These are phyloP conservation scores for Gossypium ekmanianum DNA, from an alignment of 345 rosid genomes.

Conservation along the genomic window DNA sequence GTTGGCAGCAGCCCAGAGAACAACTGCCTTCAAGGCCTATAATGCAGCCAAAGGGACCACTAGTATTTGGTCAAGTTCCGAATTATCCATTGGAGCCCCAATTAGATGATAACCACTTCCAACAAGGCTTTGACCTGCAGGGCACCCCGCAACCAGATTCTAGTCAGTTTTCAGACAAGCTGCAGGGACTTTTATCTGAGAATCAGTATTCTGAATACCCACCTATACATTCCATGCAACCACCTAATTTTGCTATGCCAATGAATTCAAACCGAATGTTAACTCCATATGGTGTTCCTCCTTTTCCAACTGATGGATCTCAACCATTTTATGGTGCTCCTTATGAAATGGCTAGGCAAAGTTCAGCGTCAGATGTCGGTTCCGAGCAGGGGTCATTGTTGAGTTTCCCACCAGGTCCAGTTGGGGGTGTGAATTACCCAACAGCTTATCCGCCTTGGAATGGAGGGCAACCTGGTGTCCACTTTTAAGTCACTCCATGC, in stretches of 20 bases:
- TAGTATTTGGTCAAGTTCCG: conserved; percentile 53
- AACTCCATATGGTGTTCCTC: conserved; percentile 57
- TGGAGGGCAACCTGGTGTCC: conserved; percentile 34
- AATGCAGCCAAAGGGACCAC: conserved; percentile 42
- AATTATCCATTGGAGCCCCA: conserved; percentile 43
- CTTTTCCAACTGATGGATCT: conserved; percentile 62
- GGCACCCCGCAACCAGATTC: conserved; percentile 46
- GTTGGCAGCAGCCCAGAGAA: conserved; percentile 48
- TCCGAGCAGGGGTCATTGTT: conserved; percentile 66
- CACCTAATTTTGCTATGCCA: conserved; percentile 56
- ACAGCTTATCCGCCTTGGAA: conserved; percentile 67
- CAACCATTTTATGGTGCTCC: conserved; percentile 60
- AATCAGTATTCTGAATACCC: conserved; percentile 61
- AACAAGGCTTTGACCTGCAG: conserved; percentile 31
- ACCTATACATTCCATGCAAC: conserved; percentile 57
- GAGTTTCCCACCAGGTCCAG: conserved; percentile 63
- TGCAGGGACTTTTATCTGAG: conserved; percentile 46
- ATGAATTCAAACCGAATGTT: conserved; percentile 55
- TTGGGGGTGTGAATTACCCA: conserved; percentile 45
- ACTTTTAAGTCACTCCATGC: conserved; percentile 32
- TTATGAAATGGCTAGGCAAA: conserved; percentile 48
- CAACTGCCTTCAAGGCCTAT: conserved; percentile 53
- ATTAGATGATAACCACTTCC: conserved; percentile 40
- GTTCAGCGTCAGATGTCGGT: conserved; percentile 50
- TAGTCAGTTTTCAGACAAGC: conserved; percentile 45